Conservation (phyloP, 2,329 filamentous ascomycete species). For the Fusarium sp. region DNA sequence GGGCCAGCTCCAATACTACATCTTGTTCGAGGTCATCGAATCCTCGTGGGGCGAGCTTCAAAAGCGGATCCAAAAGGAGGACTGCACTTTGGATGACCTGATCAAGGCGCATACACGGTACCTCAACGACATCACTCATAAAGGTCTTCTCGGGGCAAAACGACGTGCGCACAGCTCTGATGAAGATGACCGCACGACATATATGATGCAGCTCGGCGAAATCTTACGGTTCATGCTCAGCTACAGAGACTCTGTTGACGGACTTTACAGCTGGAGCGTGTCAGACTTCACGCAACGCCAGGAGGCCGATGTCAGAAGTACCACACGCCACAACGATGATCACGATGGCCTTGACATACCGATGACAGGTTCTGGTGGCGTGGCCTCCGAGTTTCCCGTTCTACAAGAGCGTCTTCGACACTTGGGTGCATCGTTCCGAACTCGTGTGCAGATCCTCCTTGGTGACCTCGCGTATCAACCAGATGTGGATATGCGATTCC, state of each 20-base stretch:
- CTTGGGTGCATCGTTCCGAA: conserved; percentile 78
- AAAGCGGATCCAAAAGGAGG: conserved; percentile 80
- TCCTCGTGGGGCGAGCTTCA: conserved; percentile 93
- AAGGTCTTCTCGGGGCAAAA: conserved; percentile 85
- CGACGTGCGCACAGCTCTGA: conserved; percentile 54
- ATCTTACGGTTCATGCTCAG: conserved; percentile 92
- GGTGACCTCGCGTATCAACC: conserved; percentile 93
- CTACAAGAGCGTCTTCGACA: conserved; percentile 76
- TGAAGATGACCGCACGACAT: conserved; percentile 75
- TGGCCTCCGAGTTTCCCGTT: conserved; percentile 73
- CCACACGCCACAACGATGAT: conserved; percentile 55
- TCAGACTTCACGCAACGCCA: conserved; percentile 94
- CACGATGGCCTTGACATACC: conserved; percentile 29
- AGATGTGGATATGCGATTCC: conserved; percentile 93
- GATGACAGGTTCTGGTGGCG: conserved; percentile 57
- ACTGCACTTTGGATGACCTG: conserved; percentile 91
- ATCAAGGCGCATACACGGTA: conserved; percentile 92
- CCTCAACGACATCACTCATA: conserved; percentile 92
- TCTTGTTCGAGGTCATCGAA: conserved; percentile 98
- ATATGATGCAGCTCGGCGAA: conserved; percentile 90
- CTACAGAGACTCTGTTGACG: conserved; percentile 93
- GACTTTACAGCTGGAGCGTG: conserved; percentile 92
- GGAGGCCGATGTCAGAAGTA: conserved; percentile 79
- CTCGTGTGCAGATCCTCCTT: conserved; percentile 79
- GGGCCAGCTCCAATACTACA: conserved; percentile 97